A percentile compares a stretch with the other conserved stretches of the same genome.
Evolutionary conservation across 768 basidiomycete genomes (phyloP).

Genomic region (Nevesoporus exiguus): DNA sequence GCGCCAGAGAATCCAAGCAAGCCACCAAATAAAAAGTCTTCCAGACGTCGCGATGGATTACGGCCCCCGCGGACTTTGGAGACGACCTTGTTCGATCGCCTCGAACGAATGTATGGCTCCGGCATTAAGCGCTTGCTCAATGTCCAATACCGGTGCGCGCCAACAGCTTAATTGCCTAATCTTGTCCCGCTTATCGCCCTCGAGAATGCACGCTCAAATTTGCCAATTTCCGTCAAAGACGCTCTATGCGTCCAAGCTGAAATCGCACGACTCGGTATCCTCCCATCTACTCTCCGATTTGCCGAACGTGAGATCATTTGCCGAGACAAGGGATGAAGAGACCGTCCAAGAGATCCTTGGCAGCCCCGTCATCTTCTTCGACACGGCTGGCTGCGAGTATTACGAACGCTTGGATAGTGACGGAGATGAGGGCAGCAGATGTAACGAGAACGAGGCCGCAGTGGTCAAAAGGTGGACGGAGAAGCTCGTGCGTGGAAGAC

Average conservation of each 20-base stretch:
- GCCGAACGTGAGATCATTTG: constrained; percentile 43
- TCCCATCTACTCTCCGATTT: constrained; percentile 70
- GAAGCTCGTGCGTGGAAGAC: constrained; percentile 53
- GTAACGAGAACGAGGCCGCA: constrained; percentile 92
- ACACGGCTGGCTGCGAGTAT: constrained; percentile 92
- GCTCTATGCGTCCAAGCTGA: constrained; percentile 70
- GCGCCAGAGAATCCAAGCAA: constrained; percentile 1
- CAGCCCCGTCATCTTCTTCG: constrained; percentile 87
- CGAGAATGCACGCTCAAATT: constrained; percentile 84
- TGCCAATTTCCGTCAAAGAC: constrained; percentile 82
- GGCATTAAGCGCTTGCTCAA: constrained; percentile 83
- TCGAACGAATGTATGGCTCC: constrained; percentile 84
- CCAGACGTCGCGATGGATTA: constrained; percentile 31
- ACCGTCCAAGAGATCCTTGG: constrained; percentile 68
- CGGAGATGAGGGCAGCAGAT: constrained; percentile 84
- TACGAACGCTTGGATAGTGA: constrained; percentile 79
- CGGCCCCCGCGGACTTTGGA: constrained; percentile 72
- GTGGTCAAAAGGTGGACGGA: constrained; percentile 83
- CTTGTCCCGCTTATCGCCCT: background rate
- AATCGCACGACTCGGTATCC: constrained; percentile 68
- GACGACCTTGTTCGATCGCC: constrained; percentile 86
- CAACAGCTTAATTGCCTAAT: background rate
- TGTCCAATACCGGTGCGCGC: constrained; percentile 77
- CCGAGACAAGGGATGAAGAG: constrained; percentile 47
- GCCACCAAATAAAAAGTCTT: constrained; percentile 9